A percentile compares a stretch with the other conserved stretches of the same genome.
These are phyloP conservation scores for Nicotiana attenuata DNA, from an alignment of 257 asterid genomes.

Conservation along the genomic window DNA sequence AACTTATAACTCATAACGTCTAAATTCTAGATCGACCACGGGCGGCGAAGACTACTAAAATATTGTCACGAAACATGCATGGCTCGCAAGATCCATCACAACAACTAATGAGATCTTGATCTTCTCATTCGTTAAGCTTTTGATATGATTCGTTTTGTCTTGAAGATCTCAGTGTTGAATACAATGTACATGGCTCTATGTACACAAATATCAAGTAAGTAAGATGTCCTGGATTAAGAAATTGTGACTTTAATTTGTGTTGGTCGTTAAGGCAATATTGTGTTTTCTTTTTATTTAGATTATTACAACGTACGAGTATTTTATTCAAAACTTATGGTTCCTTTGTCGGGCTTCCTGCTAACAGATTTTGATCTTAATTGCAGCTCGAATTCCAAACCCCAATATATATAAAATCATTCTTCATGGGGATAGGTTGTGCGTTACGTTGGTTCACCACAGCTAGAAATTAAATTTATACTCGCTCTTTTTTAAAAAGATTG, in stretches of 20 bases:
- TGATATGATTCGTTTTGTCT: constrained; percentile 3
- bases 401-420: too few species aligned
- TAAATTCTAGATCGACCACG: too few species aligned
- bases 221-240: neutral
- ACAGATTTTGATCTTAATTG: neutral
- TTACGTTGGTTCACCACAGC: too few species aligned
- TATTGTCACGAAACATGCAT: too few species aligned
- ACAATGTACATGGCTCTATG: constrained; percentile 4
- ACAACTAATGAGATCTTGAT: neutral
- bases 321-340: neutral
- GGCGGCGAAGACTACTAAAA: too few species aligned
- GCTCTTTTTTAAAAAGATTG: too few species aligned
- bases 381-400: neutral
- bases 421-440: too few species aligned
- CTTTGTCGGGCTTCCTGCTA: neutral
- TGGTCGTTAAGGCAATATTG: neutral
- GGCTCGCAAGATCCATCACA: too few species aligned
- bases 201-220: neutral
- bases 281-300: neutral
- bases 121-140: neutral
- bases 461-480: too few species aligned
- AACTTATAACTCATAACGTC: too few species aligned
- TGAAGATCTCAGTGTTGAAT: neutral
- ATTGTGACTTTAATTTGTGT: neutral
- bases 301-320: neutral